Percentiles rank a stretch among this genome's conserved stretches.
phyloP scores from a whole-genome alignment of 345 rosid genomes.

The Fremontodendron californicum region DNA sequence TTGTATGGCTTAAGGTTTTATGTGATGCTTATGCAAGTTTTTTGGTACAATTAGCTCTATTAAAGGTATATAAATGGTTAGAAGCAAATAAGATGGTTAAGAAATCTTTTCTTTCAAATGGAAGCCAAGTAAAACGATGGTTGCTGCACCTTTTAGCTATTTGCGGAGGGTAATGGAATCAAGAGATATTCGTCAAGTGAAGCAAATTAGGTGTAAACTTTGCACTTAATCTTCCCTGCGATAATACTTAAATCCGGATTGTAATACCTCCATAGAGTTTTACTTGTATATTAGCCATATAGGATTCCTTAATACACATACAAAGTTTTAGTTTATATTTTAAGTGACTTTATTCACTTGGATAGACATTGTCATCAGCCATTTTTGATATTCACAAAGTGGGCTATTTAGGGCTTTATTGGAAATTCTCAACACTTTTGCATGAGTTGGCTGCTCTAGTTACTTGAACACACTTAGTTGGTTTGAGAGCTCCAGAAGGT shows the following conservation, averaged over 20 bases:
- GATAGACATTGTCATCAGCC: not conserved
- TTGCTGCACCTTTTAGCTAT: not conserved
- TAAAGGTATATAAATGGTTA: not conserved
- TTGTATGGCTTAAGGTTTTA: not conserved
- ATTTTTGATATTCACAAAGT: not conserved
- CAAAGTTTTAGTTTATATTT: not conserved
- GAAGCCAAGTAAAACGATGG: not conserved
- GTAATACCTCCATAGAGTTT: slow-evolving; percentile 2
- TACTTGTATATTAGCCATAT: not conserved
- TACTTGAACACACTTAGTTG: not conserved
- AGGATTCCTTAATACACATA: not conserved
- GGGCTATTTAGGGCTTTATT: not conserved
- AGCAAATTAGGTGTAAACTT: not conserved
- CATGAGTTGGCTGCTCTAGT: not conserved
- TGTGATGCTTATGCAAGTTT: not conserved
- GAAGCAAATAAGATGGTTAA: not conserved
- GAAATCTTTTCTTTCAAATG: not conserved
- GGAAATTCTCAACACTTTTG: not conserved
- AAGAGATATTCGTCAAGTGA: not conserved
- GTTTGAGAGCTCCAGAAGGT: not conserved
- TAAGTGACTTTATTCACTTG: not conserved
- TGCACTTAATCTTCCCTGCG: not conserved
- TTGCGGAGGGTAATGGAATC: not conserved
- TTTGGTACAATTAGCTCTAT: not conserved
- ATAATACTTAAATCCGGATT: not conserved